Evolutionary conservation across 257 asterid genomes (phyloP).

Genomic region (Solanum chmielewskii): DNA sequence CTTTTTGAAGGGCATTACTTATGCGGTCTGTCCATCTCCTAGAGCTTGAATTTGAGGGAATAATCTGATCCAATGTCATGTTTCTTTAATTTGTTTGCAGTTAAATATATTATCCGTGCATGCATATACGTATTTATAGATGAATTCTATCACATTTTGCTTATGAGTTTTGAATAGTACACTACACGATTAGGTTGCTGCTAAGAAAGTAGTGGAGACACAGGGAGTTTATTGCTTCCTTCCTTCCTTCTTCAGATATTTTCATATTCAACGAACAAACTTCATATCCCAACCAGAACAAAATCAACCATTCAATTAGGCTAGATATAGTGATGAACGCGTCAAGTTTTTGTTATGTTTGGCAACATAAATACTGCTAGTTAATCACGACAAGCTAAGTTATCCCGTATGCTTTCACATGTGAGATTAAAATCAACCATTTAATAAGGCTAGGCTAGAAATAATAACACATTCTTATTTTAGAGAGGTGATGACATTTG

Average conservation of each 20-base stretch:
- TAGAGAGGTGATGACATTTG: neutral
- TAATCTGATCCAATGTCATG: neutral
- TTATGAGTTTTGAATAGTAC: neutral
- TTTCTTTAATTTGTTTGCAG: neutral
- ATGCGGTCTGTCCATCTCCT: conserved; percentile 20
- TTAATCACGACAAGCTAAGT: neutral
- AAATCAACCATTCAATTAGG: neutral
- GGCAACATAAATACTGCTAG: neutral
- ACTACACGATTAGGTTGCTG: neutral
- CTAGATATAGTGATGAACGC: neutral
- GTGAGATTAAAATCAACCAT: neutral
- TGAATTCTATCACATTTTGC: neutral
- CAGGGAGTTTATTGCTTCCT: neutral
- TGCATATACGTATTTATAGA: neutral
- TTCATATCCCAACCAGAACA: neutral
- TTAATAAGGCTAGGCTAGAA: neutral
- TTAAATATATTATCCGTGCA: neutral
- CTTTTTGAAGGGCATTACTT: conserved; percentile 11
- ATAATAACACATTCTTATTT: neutral
- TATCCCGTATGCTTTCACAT: neutral
- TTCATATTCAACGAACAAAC: neutral
- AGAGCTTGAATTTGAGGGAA: conserved; percentile 7
- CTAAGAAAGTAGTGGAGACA: neutral
- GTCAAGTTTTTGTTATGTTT: neutral
- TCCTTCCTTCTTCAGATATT: neutral